phyloP scores from a whole-genome alignment of 2,329 filamentous ascomycete species.

The Scedosporium apiospermum region DNA sequence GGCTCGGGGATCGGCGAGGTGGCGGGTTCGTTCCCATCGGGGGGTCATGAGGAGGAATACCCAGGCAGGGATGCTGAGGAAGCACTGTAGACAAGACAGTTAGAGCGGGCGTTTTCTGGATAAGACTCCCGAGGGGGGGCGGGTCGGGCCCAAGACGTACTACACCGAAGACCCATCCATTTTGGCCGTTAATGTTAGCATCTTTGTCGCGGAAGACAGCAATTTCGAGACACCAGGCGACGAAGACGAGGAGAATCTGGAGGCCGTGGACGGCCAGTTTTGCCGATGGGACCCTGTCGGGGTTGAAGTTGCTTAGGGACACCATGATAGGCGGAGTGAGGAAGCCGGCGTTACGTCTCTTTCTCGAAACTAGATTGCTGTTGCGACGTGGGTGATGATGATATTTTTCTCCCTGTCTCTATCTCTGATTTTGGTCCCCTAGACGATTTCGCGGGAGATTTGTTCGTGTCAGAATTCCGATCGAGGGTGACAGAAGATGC shows the following conservation, averaged over 20 bases:
- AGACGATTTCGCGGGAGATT: too few relatives aligned
- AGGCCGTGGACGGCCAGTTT: slow-evolving; percentile 49
- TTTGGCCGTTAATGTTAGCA: slow-evolving; percentile 43
- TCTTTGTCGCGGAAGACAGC: slow-evolving; percentile 42
- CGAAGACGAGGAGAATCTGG: slow-evolving; percentile 44
- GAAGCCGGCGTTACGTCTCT: not conserved
- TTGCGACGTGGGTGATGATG: not conserved
- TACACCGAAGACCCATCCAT: slow-evolving; percentile 55
- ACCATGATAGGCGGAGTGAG: slow-evolving; percentile 2
- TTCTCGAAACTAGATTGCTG: not conserved
- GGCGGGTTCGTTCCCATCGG: slow-evolving; percentile 51
- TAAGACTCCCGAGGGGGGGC: not conserved
- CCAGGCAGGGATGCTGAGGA: slow-evolving; percentile 53
- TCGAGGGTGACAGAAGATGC: not conserved
- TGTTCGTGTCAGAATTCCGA: not conserved
- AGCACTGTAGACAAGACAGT: slow-evolving; percentile 39
- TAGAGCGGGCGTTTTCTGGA: not conserved
- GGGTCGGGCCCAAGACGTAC: slow-evolving; percentile 40
- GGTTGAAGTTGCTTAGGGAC: slow-evolving; percentile 2
- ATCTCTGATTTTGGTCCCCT: too few relatives aligned
- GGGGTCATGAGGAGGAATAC: slow-evolving; percentile 58
- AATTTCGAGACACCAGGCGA: slow-evolving; percentile 51
- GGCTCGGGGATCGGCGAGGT: slow-evolving; percentile 51
- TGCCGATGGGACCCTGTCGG: slow-evolving; percentile 30
- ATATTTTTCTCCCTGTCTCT: too few relatives aligned